phyloP scores from a whole-genome alignment of 2,329 filamentous ascomycete genomes.

The Nigrospora sphaerica region DNA sequence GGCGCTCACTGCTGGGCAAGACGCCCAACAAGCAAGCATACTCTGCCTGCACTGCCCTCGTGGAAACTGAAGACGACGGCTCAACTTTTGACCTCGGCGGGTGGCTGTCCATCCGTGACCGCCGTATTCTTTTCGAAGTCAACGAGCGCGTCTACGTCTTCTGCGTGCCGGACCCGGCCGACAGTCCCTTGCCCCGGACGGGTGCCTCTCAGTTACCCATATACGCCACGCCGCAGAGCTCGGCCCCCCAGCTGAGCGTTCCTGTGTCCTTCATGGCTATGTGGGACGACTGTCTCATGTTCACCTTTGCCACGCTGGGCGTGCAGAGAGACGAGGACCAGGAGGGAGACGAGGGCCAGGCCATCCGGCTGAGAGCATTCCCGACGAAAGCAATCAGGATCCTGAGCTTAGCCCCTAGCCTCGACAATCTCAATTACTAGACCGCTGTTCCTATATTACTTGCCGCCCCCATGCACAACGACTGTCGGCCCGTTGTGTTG shows the following conservation, averaged over 20 bases:
- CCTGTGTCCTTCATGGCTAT: slow-evolving; percentile 39
- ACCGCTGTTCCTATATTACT: too few relatives aligned
- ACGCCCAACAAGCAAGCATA: slow-evolving; percentile 13
- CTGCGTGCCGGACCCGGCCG: slow-evolving; percentile 25
- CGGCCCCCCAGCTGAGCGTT: slow-evolving; percentile 13
- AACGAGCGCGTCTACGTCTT: slow-evolving; percentile 34
- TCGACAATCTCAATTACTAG: too few relatives aligned
- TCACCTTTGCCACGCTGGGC: slow-evolving; percentile 26
- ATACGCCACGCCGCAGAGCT: slow-evolving; percentile 9
- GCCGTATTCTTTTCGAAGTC: slow-evolving; percentile 34
- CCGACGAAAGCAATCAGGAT: slow-evolving; percentile 9
- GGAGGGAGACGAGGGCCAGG: background rate
- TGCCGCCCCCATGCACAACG: too few relatives aligned
- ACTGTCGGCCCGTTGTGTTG: too few relatives aligned
- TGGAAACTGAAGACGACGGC: slow-evolving; percentile 33
- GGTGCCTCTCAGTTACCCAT: background rate
- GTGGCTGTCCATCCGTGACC: slow-evolving; percentile 34
- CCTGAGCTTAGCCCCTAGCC: slow-evolving; percentile 6
- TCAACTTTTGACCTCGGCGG: slow-evolving; percentile 35
- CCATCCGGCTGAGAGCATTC: slow-evolving; percentile 1
- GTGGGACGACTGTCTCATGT: slow-evolving; percentile 38
- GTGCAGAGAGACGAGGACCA: background rate
- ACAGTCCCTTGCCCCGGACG: slow-evolving; percentile 1
- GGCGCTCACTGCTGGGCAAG: slow-evolving; percentile 26
- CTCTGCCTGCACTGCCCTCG: slow-evolving; percentile 23